Base-by-base conservation (phyloP, 2,329 filamentous ascomycete species). In the Fusarium tuaranense region DNA sequence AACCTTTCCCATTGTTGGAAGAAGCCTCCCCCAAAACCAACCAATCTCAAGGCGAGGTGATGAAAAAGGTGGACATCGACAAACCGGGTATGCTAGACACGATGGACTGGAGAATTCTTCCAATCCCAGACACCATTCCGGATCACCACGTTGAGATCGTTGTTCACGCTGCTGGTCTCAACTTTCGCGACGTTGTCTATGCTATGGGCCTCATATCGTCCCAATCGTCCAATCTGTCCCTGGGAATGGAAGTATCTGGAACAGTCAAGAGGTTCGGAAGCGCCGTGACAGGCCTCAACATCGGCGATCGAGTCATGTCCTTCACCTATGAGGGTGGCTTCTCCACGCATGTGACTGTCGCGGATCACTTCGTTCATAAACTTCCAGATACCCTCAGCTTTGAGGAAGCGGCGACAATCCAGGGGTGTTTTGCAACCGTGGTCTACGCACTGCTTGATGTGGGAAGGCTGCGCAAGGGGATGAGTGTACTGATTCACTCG, bases 361-460 rank as follows among this genome's bases (percentile, higher is more conserved):
- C 62, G 0, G 67, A 70, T 14, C 44, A 69, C 27, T 66, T 62
- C n/a, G 58, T 75, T 2, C 53, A 46, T n/a, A 76, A 78, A 7
- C 83, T 87, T 8, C 83, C 84, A 0, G 79, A 81, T 0, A 20
- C 53, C 9, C 76, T 86, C 75, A 72, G 69, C 2, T 84, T 83
- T 12, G 80, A 80, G 8, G 78, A 79, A 4, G 84, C 81, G 0
- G 80, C 82, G 0, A 78, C 82, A 0, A 68, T 84, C 2, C 82
- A 83, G 0, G 72, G 81, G 6, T 78, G 80, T 0, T 83, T 74
- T 39, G 55, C 72, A 2, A 85, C 85, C 0, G 83, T 81, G 0
- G 77, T 72, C 13, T 69, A 77, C 4, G 67, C 71, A 2, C 41
- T 79, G 1, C 30, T 73, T 6, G 63, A 71, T 14, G 25, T 75